Conservation (phyloP, 1,284 basidiomycete genomes). For the Malassezia japonica region DNA sequence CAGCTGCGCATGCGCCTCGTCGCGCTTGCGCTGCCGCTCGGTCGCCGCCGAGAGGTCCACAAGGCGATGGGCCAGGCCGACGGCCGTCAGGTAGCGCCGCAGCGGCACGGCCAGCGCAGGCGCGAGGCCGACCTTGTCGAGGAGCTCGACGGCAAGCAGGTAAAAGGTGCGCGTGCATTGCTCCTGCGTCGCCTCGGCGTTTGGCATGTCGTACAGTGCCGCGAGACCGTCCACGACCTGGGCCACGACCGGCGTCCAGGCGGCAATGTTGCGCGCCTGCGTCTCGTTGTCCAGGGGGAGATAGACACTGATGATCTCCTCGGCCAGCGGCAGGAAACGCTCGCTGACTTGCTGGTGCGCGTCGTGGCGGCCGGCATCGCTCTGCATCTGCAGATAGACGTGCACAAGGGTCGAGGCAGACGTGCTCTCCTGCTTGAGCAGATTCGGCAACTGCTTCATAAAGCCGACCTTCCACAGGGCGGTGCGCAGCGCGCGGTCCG, state of each 20-base stretch:
- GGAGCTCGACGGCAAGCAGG: conserved; percentile 39
- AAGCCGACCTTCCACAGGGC: conserved; percentile 99
- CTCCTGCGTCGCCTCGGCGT: conserved; percentile 17
- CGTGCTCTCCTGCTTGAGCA: conserved; percentile 95
- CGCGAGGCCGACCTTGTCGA: conserved; percentile 22
- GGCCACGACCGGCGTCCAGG: conserved; percentile 94
- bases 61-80: conserved; percentile 9
- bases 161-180: conserved; percentile 35
- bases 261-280: conserved; percentile 86
- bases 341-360: conserved; percentile 74
- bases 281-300: conserved; percentile 79
- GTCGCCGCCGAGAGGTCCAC: conserved; percentile 5
- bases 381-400: conserved; percentile 84
- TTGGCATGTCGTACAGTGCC: conserved; percentile 5
- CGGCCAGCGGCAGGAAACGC: conserved; percentile 81
- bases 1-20: conserved; percentile 9
- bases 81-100: conserved; percentile 13
- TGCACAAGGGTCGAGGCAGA: conserved; percentile 91
- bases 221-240: conserved; percentile 80
- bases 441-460: conserved; percentile 98
- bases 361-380: conserved; percentile 76
- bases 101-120: conserved; percentile 10
- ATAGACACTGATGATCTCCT: conserved; percentile 82
- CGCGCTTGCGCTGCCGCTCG: conserved; percentile 8
- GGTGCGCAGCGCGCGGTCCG: conserved; percentile 91